Base-by-base conservation (phyloP, 306 rosid genomes). In the Dalbergia cultrata region DNA sequence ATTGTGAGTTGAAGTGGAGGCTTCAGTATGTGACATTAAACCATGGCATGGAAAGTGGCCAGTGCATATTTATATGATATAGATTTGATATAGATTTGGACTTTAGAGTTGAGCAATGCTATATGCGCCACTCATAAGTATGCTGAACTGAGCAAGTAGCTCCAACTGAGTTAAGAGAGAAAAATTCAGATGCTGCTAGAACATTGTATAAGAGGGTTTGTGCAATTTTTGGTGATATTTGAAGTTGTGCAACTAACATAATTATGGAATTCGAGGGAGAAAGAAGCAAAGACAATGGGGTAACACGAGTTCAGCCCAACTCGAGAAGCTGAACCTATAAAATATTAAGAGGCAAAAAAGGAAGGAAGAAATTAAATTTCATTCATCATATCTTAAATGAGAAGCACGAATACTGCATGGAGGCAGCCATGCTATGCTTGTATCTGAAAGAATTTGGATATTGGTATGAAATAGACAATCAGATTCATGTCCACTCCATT, bases 1-100 rank as follows among this genome's bases (percentile, higher is more conserved):
- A 31, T 45, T 17, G 0, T 16, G n/a, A 16, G 9, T 61, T 65
- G 69, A 49, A 37, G 10, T 53, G 47, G 52, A 56, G 50, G 43
- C 41, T 41, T 73, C 13, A 26, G 31, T 41, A 70, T 73, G 74
- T 64, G 80, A 39, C 75, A 65, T 75, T 45, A 57, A 41, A 8
- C 41, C n/a, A 14, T 50, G 21, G 47, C 72, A 19, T 72, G 73
- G 22, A 11, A 50, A 52, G 44, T 13, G 64, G 57, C 26, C 26
- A 72, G 18, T 26, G 19, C 66, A 53, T 70, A 34, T 52, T 16
- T 52, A 5, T 67, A n/a, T 67, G 17, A 13, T 47, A 37, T 37
- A 26, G 39, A 34, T 34, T 2, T 34, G n/a, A 34, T 3, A 19
- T 41, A 18, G 54, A 13, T 47, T 21, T 19, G 19, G 43, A 7